These are phyloP conservation scores for Leccinum aurantiacum DNA, from an alignment of 768 basidiomycete species.

Conservation along the genomic window DNA sequence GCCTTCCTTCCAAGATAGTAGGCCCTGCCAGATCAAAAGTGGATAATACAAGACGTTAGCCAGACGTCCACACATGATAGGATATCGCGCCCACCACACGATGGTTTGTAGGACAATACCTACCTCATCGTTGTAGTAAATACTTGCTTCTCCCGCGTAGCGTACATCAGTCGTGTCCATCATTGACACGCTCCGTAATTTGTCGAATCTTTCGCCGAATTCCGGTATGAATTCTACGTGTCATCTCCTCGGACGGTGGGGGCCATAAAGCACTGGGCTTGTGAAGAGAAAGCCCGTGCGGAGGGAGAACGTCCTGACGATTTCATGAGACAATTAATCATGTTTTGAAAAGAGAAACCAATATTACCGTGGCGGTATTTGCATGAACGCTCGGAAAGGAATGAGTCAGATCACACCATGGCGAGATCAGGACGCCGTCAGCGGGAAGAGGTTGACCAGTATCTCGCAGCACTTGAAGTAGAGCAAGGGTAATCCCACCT, in stretches of 20 bases:
- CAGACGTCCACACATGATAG: background rate
- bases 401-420: constrained; percentile 94
- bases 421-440: constrained; percentile 86
- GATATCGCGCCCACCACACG: background rate
- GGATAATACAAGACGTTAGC: constrained; percentile 4
- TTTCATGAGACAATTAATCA: background rate
- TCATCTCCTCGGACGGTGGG: constrained; percentile 67
- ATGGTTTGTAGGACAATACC: constrained; percentile 14
- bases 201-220: constrained; percentile 63
- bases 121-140: constrained; percentile 57
- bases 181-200: constrained; percentile 26
- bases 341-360: background rate
- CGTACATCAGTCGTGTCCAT: constrained; percentile 18
- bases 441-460: constrained; percentile 77
- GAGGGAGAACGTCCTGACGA: constrained; percentile 72
- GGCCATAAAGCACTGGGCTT: constrained; percentile 81
- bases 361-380: constrained; percentile 78
- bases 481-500: constrained; percentile 79
- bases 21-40: constrained; percentile 30
- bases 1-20: constrained; percentile 41
- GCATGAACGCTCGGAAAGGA: constrained; percentile 86
- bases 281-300: constrained; percentile 73
- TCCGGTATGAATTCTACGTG: constrained; percentile 52
- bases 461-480: constrained; percentile 89
- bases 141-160: constrained; percentile 59